These are phyloP conservation scores for Kwoniella mangroviensis DNA, from an alignment of 768 basidiomycete species.

Conservation along the genomic window DNA sequence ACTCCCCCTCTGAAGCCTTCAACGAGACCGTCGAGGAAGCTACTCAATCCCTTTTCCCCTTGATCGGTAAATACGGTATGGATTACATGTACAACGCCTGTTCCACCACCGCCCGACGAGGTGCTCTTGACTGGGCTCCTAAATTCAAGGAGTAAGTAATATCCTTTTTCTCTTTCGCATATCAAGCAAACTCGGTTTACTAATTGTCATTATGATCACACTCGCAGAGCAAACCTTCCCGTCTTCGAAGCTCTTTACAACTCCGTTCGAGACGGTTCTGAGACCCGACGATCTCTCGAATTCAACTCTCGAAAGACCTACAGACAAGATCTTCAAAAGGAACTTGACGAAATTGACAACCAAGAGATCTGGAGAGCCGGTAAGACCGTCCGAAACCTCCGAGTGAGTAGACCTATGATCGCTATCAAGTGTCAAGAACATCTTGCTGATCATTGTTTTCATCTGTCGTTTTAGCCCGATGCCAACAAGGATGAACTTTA, in stretches of 20 bases:
- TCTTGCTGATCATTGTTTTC: conserved; percentile 2
- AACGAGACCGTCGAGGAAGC: conserved; percentile 99
- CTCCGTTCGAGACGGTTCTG: conserved; percentile 91
- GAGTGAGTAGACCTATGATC: conserved; percentile 39
- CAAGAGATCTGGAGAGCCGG: conserved; percentile 99
- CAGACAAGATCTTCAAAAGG: conserved; percentile 87
- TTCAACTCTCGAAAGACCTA: conserved; percentile 93
- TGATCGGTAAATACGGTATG: conserved; percentile 94
- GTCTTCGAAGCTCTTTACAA: conserved; percentile 94
- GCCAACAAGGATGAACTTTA: conserved; percentile 54
- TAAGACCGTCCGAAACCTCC: conserved; percentile 84
- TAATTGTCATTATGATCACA: background rate
- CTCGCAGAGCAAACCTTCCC: conserved; percentile 78
- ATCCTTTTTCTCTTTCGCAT: background rate
- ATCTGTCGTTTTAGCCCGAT: conserved; percentile 36
- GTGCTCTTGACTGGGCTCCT: conserved; percentile 95
- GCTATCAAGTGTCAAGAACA: background rate
- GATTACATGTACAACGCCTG: conserved; percentile 99
- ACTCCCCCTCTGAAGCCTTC: conserved; percentile 91
- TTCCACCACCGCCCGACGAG: conserved; percentile 97
- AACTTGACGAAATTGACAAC: conserved; percentile 91
- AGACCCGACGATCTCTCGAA: conserved; percentile 95
- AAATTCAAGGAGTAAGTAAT: conserved; percentile 70
- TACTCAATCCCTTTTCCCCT: conserved; percentile 96
- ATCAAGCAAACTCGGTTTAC: background rate